Evolutionary conservation across 768 basidiomycete genomes (phyloP).

Genomic region (Ramaria sp.): DNA sequence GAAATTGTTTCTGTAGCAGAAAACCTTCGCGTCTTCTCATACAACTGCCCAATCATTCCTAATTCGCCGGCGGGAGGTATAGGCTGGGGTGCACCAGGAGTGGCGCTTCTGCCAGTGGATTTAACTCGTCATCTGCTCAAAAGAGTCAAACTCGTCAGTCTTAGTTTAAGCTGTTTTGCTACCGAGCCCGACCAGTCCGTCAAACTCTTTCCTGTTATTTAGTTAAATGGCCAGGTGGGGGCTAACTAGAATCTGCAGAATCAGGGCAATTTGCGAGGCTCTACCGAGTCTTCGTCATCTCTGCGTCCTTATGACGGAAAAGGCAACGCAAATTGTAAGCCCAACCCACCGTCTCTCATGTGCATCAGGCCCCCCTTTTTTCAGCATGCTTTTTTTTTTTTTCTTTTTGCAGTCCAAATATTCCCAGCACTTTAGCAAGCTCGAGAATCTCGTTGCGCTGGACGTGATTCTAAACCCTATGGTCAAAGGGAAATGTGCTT

Average conservation of each 20-base stretch:
- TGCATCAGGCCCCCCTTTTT: not conserved
- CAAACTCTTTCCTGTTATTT: not conserved
- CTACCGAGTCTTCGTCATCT: not conserved
- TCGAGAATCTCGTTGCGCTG: not conserved
- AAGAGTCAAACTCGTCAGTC: not conserved
- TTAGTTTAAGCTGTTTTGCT: constrained; percentile 1
- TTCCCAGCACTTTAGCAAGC: constrained; percentile 3
- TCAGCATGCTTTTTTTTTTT: not conserved
- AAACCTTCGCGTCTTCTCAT: no score
- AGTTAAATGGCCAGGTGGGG: not conserved
- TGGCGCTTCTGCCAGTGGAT: no score
- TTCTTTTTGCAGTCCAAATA: constrained; percentile 1
- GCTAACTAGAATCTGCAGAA: not conserved
- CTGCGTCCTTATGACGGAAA: constrained; percentile 1
- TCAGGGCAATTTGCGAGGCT: not conserved
- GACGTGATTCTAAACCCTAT: not conserved
- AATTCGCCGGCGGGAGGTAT: no score
- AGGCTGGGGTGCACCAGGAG: no score
- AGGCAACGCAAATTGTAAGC: not conserved
- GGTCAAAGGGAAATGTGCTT: not conserved
- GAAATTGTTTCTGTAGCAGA: no score
- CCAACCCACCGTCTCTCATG: not conserved
- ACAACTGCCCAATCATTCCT: no score
- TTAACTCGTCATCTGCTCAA: not conserved
- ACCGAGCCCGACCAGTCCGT: not conserved